phyloP scores from a whole-genome alignment of 2,329 filamentous ascomycete species.

The Zymoseptoria tritici region DNA sequence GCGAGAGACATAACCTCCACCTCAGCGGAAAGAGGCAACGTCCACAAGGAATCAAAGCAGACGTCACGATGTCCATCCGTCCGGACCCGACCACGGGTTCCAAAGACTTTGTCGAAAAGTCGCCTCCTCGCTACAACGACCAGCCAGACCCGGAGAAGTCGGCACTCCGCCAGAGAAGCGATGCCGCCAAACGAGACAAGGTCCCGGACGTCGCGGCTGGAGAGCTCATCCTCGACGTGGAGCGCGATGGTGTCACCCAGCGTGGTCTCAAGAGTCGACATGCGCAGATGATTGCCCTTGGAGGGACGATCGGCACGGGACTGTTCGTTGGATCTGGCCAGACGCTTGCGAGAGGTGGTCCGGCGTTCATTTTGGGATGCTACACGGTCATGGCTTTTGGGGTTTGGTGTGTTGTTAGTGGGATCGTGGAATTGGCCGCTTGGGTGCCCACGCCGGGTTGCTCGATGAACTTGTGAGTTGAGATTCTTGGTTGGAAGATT shows the following conservation, averaged over 20 bases:
- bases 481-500: background rate
- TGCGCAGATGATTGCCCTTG: conserved; percentile 31
- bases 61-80: background rate
- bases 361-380: conserved; percentile 37
- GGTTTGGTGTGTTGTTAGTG: conserved; percentile 40
- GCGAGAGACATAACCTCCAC: background rate
- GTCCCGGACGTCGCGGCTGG: conserved; percentile 16
- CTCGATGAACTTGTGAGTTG: conserved; percentile 38
- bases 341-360: conserved; percentile 31
- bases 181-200: conserved; percentile 11
- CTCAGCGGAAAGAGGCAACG: background rate
- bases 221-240: conserved; percentile 19
- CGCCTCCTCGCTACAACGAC: conserved; percentile 1
- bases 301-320: conserved; percentile 24
- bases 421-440: conserved; percentile 50
- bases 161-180: background rate
- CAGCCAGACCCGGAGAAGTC: conserved; percentile 6
- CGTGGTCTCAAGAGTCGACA: conserved; percentile 35
- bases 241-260: conserved; percentile 32
- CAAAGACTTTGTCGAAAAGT: conserved; percentile 1
- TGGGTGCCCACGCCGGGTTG: conserved; percentile 50
- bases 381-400: conserved; percentile 37
- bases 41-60: background rate
- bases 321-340: conserved; percentile 35
- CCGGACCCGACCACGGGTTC: background rate